phyloP scores from a whole-genome alignment of 2,329 filamentous ascomycete species.

The Aspergillus ochraceus region DNA sequence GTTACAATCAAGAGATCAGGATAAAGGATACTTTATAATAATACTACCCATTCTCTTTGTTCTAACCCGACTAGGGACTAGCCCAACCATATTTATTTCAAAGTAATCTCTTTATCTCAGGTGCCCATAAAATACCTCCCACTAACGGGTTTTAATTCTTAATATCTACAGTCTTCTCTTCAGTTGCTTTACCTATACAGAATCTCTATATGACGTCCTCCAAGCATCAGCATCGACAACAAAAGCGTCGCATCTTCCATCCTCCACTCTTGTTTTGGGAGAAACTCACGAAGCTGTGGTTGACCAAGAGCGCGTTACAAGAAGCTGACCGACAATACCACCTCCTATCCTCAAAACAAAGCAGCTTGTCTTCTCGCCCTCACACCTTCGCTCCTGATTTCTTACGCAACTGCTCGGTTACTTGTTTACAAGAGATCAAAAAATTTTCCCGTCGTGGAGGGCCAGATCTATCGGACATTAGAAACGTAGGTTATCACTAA shows the following conservation, averaged over 20 bases:
- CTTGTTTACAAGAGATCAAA: slow-evolving; percentile 2
- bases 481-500: background rate
- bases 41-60: too few species aligned
- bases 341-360: slow-evolving; percentile 2
- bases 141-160: background rate
- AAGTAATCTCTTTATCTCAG: too few species aligned
- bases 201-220: background rate
- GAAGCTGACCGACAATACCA: slow-evolving; percentile 1
- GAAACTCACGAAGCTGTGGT: slow-evolving; percentile 2
- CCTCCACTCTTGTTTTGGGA: slow-evolving; percentile 2
- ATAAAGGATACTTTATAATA: too few species aligned
- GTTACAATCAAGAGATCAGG: too few species aligned
- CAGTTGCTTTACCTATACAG: background rate
- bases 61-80: too few species aligned
- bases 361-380: background rate
- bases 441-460: background rate
- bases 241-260: background rate
- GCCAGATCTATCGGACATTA: background rate
- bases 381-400: slow-evolving; percentile 6
- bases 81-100: too few species aligned
- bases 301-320: slow-evolving; percentile 7
- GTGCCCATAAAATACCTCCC: too few species aligned
- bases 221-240: background rate
- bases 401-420: slow-evolving; percentile 6
- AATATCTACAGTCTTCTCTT: background rate